Percentiles rank a stretch among this genome's conserved stretches.
Conservation (phyloP, 2,329 filamentous ascomycete genomes). For the Tricladium varicosporioides region DNA sequence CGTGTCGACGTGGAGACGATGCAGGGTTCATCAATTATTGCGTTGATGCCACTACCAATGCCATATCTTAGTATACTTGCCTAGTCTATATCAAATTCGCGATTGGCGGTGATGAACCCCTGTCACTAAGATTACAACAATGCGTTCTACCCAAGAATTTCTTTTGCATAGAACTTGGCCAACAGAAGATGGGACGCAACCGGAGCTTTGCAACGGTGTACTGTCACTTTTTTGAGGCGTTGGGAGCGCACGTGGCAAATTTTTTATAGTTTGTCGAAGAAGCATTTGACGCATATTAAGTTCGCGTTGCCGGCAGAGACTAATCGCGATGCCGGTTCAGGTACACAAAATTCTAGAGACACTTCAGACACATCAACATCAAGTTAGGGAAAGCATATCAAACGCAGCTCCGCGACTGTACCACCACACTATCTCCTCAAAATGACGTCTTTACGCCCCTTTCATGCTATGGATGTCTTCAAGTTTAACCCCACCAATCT, state of each 20-base stretch:
- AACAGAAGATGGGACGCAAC: neutral
- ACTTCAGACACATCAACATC: neutral
- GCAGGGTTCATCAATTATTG: conserved; percentile 21
- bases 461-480: conserved; percentile 80
- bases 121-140: conserved; percentile 15
- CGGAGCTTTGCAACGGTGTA: neutral
- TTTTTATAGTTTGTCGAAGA: too few relatives aligned
- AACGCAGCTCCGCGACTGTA: too few relatives aligned
- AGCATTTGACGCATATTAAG: neutral
- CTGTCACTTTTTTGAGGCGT: neutral
- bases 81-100: conserved; percentile 19
- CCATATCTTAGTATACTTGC: conserved; percentile 22
- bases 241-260: neutral
- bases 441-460: conserved; percentile 85
- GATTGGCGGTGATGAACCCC: conserved; percentile 21
- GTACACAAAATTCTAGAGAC: neutral
- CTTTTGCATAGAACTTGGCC: neutral
- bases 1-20: conserved; percentile 26
- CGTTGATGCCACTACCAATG: conserved; percentile 18
- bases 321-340: neutral
- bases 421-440: conserved; percentile 6
- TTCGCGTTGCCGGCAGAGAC: neutral
- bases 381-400: neutral
- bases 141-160: conserved; percentile 7
- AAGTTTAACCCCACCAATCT: conserved; percentile 93